A percentile compares a stretch with the other conserved stretches of the same genome.
Conservation (phyloP, 345 rosid genomes). For the Sisymbrium irio region DNA sequence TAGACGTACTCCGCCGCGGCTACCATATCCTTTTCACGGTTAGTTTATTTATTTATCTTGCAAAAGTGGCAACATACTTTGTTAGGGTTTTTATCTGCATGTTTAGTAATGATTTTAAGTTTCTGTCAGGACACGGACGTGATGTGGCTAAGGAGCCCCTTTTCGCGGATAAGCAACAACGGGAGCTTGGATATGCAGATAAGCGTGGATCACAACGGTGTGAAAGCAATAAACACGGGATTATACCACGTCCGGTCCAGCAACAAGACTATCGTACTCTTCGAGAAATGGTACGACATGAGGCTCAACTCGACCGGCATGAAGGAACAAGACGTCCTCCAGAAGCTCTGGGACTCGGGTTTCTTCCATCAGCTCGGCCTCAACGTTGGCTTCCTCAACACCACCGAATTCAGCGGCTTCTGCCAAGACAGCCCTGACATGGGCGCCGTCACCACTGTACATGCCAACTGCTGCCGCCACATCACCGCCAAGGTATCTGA, state of each 20-base stretch:
- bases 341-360: conserved; percentile 42
- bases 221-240: conserved; percentile 58
- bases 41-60: background rate
- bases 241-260: conserved; percentile 68
- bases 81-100: background rate
- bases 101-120: background rate
- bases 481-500: conserved; percentile 65
- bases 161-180: conserved; percentile 35
- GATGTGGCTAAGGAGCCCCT: conserved; percentile 75
- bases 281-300: conserved; percentile 57
- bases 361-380: conserved; percentile 34
- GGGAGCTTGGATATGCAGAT: conserved; percentile 60
- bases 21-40: conserved; percentile 75
- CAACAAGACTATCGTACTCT: conserved; percentile 60
- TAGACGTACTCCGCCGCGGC: conserved; percentile 61
- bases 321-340: conserved; percentile 78
- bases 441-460: conserved; percentile 54
- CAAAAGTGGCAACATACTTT: background rate
- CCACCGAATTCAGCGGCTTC: too few relatives aligned
- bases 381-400: too few relatives aligned
- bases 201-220: conserved; percentile 44
- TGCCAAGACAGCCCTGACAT: too few relatives aligned
- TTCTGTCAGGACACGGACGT: conserved; percentile 65
- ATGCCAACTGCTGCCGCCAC: conserved; percentile 83
- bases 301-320: conserved; percentile 49